Conservation (phyloP, 352 stramenopile genomes). For the Phytophthora ohioensis region DNA sequence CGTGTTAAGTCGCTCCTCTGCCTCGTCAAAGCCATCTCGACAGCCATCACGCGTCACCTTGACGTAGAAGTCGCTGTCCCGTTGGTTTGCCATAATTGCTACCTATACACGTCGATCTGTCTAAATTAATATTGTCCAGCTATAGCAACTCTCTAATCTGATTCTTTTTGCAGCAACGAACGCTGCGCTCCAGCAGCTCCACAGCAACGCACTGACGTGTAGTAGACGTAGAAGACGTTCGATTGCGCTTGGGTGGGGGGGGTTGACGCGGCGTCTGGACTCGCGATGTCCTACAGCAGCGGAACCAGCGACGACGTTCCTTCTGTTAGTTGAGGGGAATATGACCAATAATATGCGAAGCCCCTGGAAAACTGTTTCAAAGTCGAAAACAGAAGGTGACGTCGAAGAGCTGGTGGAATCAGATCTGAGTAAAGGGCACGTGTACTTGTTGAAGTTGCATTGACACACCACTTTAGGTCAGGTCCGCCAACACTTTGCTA, state of each 20-base stretch:
- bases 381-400: conserved; percentile 28
- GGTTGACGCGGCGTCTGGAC: conserved; percentile 2
- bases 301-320: conserved; percentile 18
- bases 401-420: conserved; percentile 17
- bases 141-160: conserved; percentile 23
- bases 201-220: not conserved
- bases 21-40: conserved; percentile 28
- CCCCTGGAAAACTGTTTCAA: conserved; percentile 15
- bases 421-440: conserved; percentile 23
- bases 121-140: conserved; percentile 29
- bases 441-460: conserved; percentile 31
- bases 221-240: not conserved
- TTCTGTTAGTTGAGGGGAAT: conserved; percentile 14
- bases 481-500: conserved; percentile 30
- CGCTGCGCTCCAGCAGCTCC: conserved; percentile 1
- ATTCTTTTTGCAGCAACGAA: conserved; percentile 15
- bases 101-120: conserved; percentile 1
- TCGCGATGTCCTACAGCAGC: conserved; percentile 3
- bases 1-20: conserved; percentile 28
- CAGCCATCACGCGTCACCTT: conserved; percentile 41
- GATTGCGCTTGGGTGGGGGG: not conserved
- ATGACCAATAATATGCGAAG: conserved; percentile 17
- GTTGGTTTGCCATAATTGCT: conserved; percentile 28
- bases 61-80: conserved; percentile 49
- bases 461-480: not conserved